A percentile compares a stretch with the other conserved stretches of the same genome.
Evolutionary conservation across 75 land plant species (phyloP).

Genomic region (Cunninghamia lanceolata): DNA sequence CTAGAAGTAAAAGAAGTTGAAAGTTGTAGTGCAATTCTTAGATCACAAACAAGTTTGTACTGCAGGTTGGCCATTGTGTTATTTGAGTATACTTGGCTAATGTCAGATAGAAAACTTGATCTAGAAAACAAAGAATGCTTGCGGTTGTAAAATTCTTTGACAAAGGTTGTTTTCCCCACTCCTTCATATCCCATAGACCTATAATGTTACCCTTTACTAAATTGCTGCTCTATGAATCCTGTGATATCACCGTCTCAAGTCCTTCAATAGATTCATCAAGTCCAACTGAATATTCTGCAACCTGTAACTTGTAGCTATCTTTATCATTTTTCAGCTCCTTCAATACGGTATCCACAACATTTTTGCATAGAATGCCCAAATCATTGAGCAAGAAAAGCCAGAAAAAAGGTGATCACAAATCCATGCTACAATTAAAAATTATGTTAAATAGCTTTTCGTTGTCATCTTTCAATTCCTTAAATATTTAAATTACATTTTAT

Average conservation of each 20-base stretch:
- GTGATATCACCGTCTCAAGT: not conserved
- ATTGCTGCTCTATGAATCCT: not conserved
- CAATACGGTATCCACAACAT: not conserved
- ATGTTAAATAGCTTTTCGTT: no score
- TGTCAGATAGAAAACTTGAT: not conserved
- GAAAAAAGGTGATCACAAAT: not conserved
- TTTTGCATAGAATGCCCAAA: not conserved
- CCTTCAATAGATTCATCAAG: not conserved
- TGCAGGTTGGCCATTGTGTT: not conserved
- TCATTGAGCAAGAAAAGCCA: no score
- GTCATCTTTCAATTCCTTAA: no score
- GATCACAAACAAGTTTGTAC: not conserved
- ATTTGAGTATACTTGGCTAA: not conserved
- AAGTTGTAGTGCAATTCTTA: no score
- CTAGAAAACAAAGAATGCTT: not conserved
- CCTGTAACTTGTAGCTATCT: not conserved
- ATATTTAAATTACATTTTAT: no score
- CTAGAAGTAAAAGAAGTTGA: no score
- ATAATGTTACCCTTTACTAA: not conserved
- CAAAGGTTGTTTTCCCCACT: not conserved
- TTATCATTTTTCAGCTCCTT: not conserved
- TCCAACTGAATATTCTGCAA: not conserved
- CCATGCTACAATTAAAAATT: no score
- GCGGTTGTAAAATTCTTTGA: not conserved
- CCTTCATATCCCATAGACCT: rapidly evolving